Base-by-base conservation (phyloP, 768 basidiomycete genomes). In the Lactifluus hygrophoroides region DNA sequence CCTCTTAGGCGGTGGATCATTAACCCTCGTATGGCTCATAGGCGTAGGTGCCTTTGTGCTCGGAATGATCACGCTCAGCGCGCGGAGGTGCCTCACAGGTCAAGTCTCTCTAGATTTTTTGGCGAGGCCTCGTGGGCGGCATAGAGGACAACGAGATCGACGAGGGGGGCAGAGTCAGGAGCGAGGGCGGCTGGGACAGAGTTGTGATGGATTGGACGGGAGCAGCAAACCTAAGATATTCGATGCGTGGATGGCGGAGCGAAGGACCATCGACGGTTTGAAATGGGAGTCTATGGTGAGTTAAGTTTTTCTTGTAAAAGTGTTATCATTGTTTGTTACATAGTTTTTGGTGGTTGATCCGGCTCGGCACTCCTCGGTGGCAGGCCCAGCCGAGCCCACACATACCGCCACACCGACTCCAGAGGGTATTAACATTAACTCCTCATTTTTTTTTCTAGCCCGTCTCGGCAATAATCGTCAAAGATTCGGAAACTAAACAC, bases 251-350 rank as follows among this genome's bases (percentile, higher is more conserved):
- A 53, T 32, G n/a, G n/a, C n/a, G 21, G 54, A 42, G 7, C 30
- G 32, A 11, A 27, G 43, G 40, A 38, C 43, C 0, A 14, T 19
- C 2, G 51, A 46, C 3, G 38, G 25, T 0, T 5, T 44, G 25
- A 55, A 28, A 44, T 64, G 63, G 63, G 53, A 42, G 7, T 37
- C 54, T 3, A 27, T 48, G 50, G 63, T 63, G 46, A 30, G 60
- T 51, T 30, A 3, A 32, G n/a, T n/a, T n/a, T n/a, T 2, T 8
- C 7, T 43, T 17, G n/a, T n/a, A n/a, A n/a, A n/a, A n/a, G n/a
- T n/a, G n/a, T n/a, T n/a, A n/a, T n/a, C n/a, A n/a, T n/a, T n/a
- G n/a, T n/a, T n/a, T n/a, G n/a, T n/a, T n/a, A n/a, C n/a, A n/a
- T n/a, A n/a, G n/a, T n/a, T n/a, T n/a, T n/a, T n/a, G n/a, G n/a